A percentile compares a stretch with the other conserved stretches of the same genome.
Evolutionary conservation across 2,329 filamentous ascomycete species (phyloP).

Genomic region (Clarireedia paspali): DNA sequence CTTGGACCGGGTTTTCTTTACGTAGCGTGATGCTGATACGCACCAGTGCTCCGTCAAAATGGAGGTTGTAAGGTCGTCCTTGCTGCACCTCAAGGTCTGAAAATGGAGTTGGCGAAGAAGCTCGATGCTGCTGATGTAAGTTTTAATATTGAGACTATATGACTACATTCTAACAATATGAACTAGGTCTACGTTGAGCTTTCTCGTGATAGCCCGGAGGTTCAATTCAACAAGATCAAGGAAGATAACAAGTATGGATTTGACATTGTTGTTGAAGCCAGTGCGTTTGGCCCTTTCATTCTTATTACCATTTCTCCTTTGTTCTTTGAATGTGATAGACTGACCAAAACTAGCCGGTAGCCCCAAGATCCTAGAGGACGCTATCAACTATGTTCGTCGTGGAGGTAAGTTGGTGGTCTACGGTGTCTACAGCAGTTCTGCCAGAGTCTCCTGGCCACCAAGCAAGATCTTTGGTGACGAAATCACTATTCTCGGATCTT

Average conservation of each 20-base stretch:
- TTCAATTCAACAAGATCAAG: slow-evolving; percentile 56
- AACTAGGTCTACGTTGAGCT: slow-evolving; percentile 41
- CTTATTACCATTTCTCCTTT: slow-evolving; percentile 47
- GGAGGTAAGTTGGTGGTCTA: slow-evolving; percentile 62
- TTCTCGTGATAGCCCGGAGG: slow-evolving; percentile 44
- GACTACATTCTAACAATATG: neutral
- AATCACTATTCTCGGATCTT: slow-evolving; percentile 66
- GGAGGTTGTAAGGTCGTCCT: slow-evolving; percentile 64
- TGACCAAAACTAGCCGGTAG: slow-evolving; percentile 40
- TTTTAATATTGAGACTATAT: neutral
- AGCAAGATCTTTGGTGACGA: slow-evolving; percentile 61
- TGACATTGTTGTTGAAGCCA: slow-evolving; percentile 34
- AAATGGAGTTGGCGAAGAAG: slow-evolving; percentile 60
- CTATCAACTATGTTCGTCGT: slow-evolving; percentile 63
- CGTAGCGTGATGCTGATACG: neutral
- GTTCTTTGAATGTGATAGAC: slow-evolving; percentile 31
- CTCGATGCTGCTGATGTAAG: slow-evolving; percentile 43
- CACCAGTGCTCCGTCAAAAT: slow-evolving; percentile 49
- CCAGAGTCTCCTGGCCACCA: slow-evolving; percentile 60
- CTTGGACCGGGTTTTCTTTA: neutral
- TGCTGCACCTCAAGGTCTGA: slow-evolving; percentile 59
- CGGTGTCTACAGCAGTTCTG: slow-evolving; percentile 56
- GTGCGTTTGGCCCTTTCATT: neutral
- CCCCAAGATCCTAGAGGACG: slow-evolving; percentile 59
- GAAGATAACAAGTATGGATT: slow-evolving; percentile 63